Evolutionary conservation across 768 basidiomycete genomes (phyloP), one percentile per base, ranked within the genome.

Genomic region (Lactifluus hygrophoroides): DNA sequence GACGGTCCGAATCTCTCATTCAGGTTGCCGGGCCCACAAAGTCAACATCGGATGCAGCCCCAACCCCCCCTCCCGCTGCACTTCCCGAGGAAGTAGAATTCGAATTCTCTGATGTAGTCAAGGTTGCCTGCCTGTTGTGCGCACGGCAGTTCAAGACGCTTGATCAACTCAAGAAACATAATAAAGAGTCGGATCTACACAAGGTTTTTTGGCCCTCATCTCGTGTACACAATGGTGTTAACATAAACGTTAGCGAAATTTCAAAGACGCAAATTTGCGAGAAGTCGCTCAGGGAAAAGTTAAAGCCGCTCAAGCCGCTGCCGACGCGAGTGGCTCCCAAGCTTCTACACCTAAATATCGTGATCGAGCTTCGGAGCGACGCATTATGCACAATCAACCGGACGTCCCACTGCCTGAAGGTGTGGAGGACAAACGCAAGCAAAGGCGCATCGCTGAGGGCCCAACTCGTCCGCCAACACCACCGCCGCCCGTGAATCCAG

Each of bases 101-200:
- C 54, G 92, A 93, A 67, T 95, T 89, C 64, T 83, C 88, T 49
- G 93, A 98, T 68, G 73, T 82, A 5, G 72, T 69, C 51, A 81
- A 82, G 44, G 73, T 91, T 65, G 87, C 85, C 54, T 98, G 96
- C 69, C 71, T 97, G 51, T 82, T 99, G 14, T 99, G 96, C 69
- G 83, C 92, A 40, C 80, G 96, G 30, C 90, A 94, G 68, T 94
- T 99, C 82, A 97, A 95, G 73, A 76, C 80, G 3, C 65, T 86
- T 57, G 93, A 95, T 25, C 85, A 90, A 64, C 78, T 99, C 42
- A 85, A 80, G 66, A 84, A 92, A 17, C 96, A 99, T 70, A 93
- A 90, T 69, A 87, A 85, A 66, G 91, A 90, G 74, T 99, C 96
- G 25, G 90, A 89, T 69, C 75, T 99, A 62, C 96, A 99, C 74